Conservation (phyloP, 2,329 filamentous ascomycete genomes). For the Penicillium freii region DNA sequence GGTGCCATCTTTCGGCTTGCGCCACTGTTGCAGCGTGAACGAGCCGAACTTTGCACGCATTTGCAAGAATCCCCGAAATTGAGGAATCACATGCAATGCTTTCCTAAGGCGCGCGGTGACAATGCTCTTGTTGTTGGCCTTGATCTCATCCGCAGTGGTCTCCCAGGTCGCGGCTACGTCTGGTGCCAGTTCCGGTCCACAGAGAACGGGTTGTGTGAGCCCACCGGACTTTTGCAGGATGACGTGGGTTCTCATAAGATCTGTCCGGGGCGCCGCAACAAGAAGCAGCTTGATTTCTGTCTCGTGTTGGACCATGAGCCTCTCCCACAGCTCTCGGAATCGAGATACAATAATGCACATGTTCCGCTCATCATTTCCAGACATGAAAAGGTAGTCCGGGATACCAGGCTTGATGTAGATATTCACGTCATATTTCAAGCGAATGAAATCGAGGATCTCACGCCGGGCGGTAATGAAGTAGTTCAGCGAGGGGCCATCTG, state of each 20-base stretch:
- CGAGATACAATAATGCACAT: slow-evolving; percentile 38
- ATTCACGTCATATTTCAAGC: slow-evolving; percentile 41
- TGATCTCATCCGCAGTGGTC: not conserved
- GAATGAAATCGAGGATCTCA: slow-evolving; percentile 48
- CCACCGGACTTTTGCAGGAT: slow-evolving; percentile 21
- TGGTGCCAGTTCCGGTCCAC: slow-evolving; percentile 9
- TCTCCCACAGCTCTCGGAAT: slow-evolving; percentile 31
- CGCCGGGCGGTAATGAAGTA: slow-evolving; percentile 43
- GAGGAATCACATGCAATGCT: slow-evolving; percentile 24
- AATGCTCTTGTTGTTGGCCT: not conserved
- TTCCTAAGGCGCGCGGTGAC: slow-evolving; percentile 7
- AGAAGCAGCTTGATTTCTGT: slow-evolving; percentile 36
- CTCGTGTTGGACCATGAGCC: slow-evolving; percentile 28
- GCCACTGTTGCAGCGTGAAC: slow-evolving; percentile 41
- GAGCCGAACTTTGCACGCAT: slow-evolving; percentile 46
- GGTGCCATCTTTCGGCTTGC: slow-evolving; percentile 25
- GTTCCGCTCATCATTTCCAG: slow-evolving; percentile 32
- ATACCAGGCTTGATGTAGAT: slow-evolving; percentile 38
- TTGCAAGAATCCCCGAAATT: slow-evolving; percentile 35
- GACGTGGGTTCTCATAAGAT: slow-evolving; percentile 25
- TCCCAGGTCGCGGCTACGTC: not conserved
- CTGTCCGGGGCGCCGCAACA: slow-evolving; percentile 28
- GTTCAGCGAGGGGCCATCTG: slow-evolving; percentile 41
- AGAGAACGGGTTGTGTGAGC: slow-evolving; percentile 23
- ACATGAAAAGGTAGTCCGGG: slow-evolving; percentile 30